phyloP scores from a whole-genome alignment of 2,329 filamentous ascomycete genomes.

The Neoarthrinium moseri region DNA sequence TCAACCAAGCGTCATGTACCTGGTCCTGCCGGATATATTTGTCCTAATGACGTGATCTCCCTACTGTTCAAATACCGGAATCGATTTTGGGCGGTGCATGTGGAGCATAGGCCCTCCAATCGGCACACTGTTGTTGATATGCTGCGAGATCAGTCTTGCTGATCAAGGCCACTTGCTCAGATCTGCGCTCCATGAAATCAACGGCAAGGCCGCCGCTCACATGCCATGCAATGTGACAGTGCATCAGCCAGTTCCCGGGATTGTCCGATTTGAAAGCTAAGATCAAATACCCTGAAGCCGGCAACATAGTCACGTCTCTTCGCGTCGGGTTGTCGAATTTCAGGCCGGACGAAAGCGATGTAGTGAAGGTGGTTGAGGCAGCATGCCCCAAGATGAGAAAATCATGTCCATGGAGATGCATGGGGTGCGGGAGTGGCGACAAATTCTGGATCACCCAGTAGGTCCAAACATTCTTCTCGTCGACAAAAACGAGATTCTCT shows the following conservation, averaged over 20 bases:
- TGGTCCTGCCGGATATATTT: no score
- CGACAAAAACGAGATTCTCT: slow-evolving; percentile 15
- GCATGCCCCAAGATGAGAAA: slow-evolving; percentile 24
- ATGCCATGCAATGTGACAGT: slow-evolving; percentile 50
- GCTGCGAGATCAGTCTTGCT: background rate
- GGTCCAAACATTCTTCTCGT: slow-evolving; percentile 16
- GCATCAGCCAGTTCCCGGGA: slow-evolving; percentile 45
- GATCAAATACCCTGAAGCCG: slow-evolving; percentile 39
- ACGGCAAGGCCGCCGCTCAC: slow-evolving; percentile 44
- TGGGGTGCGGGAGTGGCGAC: slow-evolving; percentile 20
- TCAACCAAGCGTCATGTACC: no score
- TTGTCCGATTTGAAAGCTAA: slow-evolving; percentile 48
- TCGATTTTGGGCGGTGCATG: slow-evolving; percentile 6
- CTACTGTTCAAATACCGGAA: slow-evolving; percentile 9
- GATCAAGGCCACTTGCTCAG: slow-evolving; percentile 9
- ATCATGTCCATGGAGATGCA: slow-evolving; percentile 30
- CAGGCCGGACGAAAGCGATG: slow-evolving; percentile 17
- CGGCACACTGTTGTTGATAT: slow-evolving; percentile 8
- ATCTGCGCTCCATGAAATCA: slow-evolving; percentile 42
- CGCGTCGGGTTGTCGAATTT: slow-evolving; percentile 40
- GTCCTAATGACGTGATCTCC: no score
- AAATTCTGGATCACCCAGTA: slow-evolving; percentile 22
- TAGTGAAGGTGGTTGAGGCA: slow-evolving; percentile 20
- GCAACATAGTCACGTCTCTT: slow-evolving; percentile 43
- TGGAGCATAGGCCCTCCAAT: slow-evolving; percentile 6